Evolutionary conservation across 1,139 yeast species (phyloP), one percentile per base, ranked within the genome.

Genomic region (Suhomyces ambrosiae): DNA sequence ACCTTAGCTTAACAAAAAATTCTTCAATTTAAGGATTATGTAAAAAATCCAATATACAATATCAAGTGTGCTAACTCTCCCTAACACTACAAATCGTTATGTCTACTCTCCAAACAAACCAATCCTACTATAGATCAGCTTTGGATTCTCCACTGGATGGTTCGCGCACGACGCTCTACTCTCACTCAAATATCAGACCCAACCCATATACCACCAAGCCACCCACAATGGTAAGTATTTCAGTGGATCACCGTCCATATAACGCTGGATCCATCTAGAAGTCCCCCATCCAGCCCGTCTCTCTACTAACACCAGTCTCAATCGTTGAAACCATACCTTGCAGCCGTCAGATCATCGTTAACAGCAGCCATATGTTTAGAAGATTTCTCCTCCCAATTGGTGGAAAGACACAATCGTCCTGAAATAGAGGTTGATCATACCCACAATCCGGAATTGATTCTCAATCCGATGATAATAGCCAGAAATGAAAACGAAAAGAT

Each of bases 381-480:
- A 58, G 92, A 90, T 67, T 94, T 94, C 62, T 86, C 97, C 16
- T 90, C 97, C 9, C 96, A 90, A 62, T 77, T 86, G 43, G 96
- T 86, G 11, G 99, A 92, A 68, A 84, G 99, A 64, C 98, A 92
- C 71, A 92, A 92, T 66, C 79, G 94, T 48, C 99, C 99, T 4
- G 99, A 92, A 62, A 84, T 92, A 35, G 99, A 92, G 63, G 92
- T 86, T 30, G 79, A 74, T 44, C 63, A 65, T 49, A 58, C 68
- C 16, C 75, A 69, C 45, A 81, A 84, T 49, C 84, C 86, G 8
- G 97, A 90, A 62, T 84, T 92, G 43, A 67, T 92, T 45, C 74
- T 92, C 56, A 90, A 90, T 55, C 94, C 97, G 21, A 82, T 92
- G 82, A 78, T 83, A 45, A 84, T 92, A 51, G 84, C 96, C 3